Evolutionary conservation across 768 basidiomycete genomes (phyloP).

Genomic region (Pleurotus citrinopileatus): DNA sequence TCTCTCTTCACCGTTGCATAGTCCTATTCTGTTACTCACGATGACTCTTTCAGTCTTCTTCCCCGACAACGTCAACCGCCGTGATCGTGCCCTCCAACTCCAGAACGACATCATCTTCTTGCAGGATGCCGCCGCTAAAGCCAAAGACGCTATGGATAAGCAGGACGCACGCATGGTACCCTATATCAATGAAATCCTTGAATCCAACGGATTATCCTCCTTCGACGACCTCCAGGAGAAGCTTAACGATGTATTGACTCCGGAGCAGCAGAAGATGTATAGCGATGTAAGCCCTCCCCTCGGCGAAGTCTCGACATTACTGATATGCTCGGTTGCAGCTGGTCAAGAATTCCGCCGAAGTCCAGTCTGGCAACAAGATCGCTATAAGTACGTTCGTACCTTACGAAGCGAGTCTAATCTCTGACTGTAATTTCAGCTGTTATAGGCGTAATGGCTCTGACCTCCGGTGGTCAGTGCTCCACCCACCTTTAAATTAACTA

Average conservation of each 20-base stretch:
- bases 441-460: background rate
- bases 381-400: background rate
- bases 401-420: too few relatives aligned
- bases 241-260: background rate
- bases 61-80: background rate
- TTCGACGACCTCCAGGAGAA: background rate
- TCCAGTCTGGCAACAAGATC: background rate
- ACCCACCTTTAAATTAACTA: background rate
- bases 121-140: background rate
- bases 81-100: constrained; percentile 1
- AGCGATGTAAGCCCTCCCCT: constrained; percentile 5
- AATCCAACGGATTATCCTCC: background rate
- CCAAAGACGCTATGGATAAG: background rate
- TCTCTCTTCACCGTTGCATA: too few relatives aligned
- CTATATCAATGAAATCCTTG: background rate
- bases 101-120: background rate
- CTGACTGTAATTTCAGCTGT: background rate
- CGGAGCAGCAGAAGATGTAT: constrained; percentile 1
- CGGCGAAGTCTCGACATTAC: too few relatives aligned
- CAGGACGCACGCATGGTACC: background rate
- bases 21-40: background rate
- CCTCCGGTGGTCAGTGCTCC: background rate
- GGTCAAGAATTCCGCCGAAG: background rate
- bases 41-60: background rate
- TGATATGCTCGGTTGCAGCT: too few relatives aligned